These are phyloP conservation scores for Blumeriella jaapii DNA, from an alignment of 2,329 filamentous ascomycete species.

Conservation along the genomic window DNA sequence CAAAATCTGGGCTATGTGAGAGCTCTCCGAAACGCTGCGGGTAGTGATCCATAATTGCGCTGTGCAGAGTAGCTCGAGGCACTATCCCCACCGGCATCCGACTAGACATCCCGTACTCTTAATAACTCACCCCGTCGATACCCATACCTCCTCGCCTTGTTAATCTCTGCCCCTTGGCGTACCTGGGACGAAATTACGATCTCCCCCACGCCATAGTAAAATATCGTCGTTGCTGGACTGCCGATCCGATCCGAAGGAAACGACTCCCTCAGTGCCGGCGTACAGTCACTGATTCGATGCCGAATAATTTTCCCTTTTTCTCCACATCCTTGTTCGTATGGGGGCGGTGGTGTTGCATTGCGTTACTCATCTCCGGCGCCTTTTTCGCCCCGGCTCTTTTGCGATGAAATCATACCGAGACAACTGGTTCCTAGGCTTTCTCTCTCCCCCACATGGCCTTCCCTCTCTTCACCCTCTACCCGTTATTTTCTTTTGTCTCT, in stretches of 20 bases:
- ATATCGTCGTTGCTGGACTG: slow-evolving; percentile 25
- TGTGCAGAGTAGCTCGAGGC: slow-evolving; percentile 19
- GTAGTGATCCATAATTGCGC: slow-evolving; percentile 16
- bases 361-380: slow-evolving; percentile 22
- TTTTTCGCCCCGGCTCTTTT: slow-evolving; percentile 25
- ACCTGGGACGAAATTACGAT: slow-evolving; percentile 38
- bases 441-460: slow-evolving; percentile 12
- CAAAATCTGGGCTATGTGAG: slow-evolving; percentile 65
- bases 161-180: slow-evolving; percentile 33
- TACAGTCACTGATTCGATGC: slow-evolving; percentile 29
- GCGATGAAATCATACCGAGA: slow-evolving; percentile 28
- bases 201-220: slow-evolving; percentile 28
- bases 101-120: slow-evolving; percentile 27
- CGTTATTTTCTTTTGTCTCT: slow-evolving; percentile 15
- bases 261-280: slow-evolving; percentile 16
- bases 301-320: slow-evolving; percentile 35
- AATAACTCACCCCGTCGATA: slow-evolving; percentile 28
- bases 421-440: slow-evolving; percentile 20
- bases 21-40: slow-evolving; percentile 13
- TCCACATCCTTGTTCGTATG: slow-evolving; percentile 26
- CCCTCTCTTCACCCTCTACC: slow-evolving; percentile 12
- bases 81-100: slow-evolving; percentile 12
- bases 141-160: slow-evolving; percentile 23
- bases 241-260: slow-evolving; percentile 15
- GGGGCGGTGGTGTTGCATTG: slow-evolving; percentile 28